These are phyloP conservation scores for Dothistroma septosporum DNA, from an alignment of 2,329 filamentous ascomycete genomes.

Conservation along the genomic window DNA sequence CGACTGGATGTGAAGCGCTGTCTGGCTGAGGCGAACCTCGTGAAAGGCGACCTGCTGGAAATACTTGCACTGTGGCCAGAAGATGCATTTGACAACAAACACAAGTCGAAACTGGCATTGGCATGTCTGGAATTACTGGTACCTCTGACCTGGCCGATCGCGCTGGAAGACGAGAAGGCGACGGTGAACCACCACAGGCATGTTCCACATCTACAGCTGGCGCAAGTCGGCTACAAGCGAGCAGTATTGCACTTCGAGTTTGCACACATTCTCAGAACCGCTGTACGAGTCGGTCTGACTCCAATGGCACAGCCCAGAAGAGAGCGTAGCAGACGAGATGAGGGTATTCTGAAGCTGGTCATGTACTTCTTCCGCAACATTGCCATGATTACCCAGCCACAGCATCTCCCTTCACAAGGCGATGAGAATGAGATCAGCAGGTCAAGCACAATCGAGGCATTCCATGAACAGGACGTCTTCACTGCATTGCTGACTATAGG, in stretches of 20 bases:
- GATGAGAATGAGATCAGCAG: constrained; percentile 86
- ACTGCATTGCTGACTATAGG: constrained; percentile 78
- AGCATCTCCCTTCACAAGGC: constrained; percentile 70
- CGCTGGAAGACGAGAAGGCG: constrained; percentile 72
- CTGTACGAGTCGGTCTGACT: constrained; percentile 75
- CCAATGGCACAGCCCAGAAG: constrained; percentile 74
- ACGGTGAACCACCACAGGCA: constrained; percentile 92
- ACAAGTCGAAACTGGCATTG: constrained; percentile 74
- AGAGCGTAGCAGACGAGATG: constrained; percentile 74
- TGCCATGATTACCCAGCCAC: constrained; percentile 73
- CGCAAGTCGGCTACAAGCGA: constrained; percentile 85
- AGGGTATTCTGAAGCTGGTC: constrained; percentile 86
- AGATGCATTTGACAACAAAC: constrained; percentile 65
- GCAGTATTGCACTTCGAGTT: constrained; percentile 79
- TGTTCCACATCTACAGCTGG: constrained; percentile 80
- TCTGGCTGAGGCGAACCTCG: constrained; percentile 84
- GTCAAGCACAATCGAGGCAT: constrained; percentile 81
- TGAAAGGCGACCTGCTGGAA: constrained; percentile 82
- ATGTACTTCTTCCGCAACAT: constrained; percentile 88
- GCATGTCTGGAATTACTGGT: constrained; percentile 87
- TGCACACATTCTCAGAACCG: constrained; percentile 71
- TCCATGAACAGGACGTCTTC: constrained; percentile 86
- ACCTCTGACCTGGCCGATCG: constrained; percentile 89
- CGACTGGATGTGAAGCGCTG: constrained; percentile 93
- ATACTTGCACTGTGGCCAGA: constrained; percentile 82